A percentile compares a stretch with the other conserved stretches of the same genome.
phyloP scores from a whole-genome alignment of 2,329 filamentous ascomycete genomes.

The Aspergillus sp. region DNA sequence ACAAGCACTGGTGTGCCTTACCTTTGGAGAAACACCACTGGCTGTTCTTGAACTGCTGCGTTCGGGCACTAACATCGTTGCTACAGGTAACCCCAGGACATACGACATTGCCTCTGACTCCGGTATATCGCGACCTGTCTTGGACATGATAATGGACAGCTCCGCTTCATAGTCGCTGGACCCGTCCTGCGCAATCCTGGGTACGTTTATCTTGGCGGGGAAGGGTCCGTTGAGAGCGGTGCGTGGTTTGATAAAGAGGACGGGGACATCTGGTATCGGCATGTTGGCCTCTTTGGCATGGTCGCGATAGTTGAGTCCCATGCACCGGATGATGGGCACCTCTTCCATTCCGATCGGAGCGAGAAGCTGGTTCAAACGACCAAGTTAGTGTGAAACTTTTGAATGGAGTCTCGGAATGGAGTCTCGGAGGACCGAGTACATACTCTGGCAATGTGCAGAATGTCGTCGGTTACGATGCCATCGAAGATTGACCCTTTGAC shows the following conservation, averaged over 20 bases:
- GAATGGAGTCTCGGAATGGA: background rate
- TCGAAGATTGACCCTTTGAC: constrained; percentile 8
- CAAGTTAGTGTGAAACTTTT: background rate
- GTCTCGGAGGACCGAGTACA: background rate
- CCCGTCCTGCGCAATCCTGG: constrained; percentile 30
- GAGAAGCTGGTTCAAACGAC: constrained; percentile 2
- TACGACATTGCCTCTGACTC: constrained; percentile 36
- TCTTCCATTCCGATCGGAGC: background rate
- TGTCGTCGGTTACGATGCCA: constrained; percentile 1
- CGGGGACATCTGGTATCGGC: constrained; percentile 33
- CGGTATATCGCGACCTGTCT: constrained; percentile 25
- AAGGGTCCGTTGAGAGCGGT: constrained; percentile 26
- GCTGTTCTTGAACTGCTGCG: constrained; percentile 37
- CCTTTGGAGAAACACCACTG: constrained; percentile 42
- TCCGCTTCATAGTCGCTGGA: constrained; percentile 36
- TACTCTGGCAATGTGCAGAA: background rate
- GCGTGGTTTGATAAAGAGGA: constrained; percentile 40
- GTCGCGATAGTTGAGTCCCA: constrained; percentile 48
- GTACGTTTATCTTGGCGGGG: constrained; percentile 27
- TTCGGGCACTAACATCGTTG: constrained; percentile 42
- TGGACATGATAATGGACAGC: constrained; percentile 38
- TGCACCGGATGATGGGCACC: constrained; percentile 42
- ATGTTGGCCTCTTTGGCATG: constrained; percentile 41
- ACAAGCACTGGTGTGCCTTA: background rate
- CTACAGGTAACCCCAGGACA: constrained; percentile 40